Base-by-base conservation (phyloP, 169 alveolate species). In the Plasmodium inui region DNA sequence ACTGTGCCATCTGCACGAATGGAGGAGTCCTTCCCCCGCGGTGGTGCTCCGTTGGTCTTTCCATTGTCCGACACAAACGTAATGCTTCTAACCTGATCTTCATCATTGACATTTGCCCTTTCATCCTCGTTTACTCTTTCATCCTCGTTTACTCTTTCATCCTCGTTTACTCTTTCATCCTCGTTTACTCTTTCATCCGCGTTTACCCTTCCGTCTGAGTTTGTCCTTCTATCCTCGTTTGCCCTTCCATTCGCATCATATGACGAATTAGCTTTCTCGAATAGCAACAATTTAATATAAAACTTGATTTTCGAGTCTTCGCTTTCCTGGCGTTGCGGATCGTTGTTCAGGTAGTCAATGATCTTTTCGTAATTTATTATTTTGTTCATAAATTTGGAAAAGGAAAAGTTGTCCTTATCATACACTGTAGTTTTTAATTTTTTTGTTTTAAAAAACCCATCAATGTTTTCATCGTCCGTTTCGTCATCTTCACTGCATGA, bases 401-500 rank as follows among this genome's bases (percentile, higher is more conserved):
- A 89, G 37, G 94, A 89, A 70, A 80, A 89, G 55, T 57, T 34
- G 34, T 46, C 73, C 71, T 79, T 79, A 39, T 89, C 94, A 89
- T 89, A 89, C 37, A 89, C 94, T 39, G 94, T 89, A 17, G 50
- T 89, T 73, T 80, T 89, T 61, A 89, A 89, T 50, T 89, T 89
- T 81, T 89, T 89, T 12, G 94, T 61, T 67, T 89, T 89, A 89
- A 89, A 89, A 67, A 89, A 79, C 19, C 94, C 94, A 89, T 89
- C 94, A 22, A 89, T 71, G 55, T 89, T 89, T 89, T 89, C 94
- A 81, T 89, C 94, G 50, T 89, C 94, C 50, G 94, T 61, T 44
- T 89, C 94, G 50, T 84, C 81, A 61, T 89, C 84, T 79, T 89
- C 94, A 89, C 91, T 89, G 73, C 57, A 61, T 61, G 94, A 80